Evolutionary conservation across 352 stramenopile species (phyloP).

Genomic region (Pilasporangium apinafurcum): DNA sequence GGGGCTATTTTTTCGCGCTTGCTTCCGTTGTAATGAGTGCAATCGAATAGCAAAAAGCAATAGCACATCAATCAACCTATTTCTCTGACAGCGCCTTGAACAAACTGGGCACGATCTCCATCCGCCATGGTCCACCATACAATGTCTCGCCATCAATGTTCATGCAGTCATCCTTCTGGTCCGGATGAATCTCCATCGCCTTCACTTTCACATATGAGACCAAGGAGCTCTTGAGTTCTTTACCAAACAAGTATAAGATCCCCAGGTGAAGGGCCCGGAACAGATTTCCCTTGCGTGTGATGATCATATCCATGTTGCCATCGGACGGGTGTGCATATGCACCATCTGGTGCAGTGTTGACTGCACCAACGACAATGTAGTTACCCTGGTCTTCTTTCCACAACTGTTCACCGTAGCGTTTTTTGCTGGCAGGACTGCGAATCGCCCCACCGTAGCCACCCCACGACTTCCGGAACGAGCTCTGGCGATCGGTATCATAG

Average conservation of each 20-base stretch:
- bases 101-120: constrained; percentile 80
- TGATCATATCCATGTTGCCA: constrained; percentile 70
- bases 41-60: no score
- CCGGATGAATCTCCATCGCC: constrained; percentile 57
- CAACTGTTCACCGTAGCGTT: constrained; percentile 46
- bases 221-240: constrained; percentile 60
- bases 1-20: no score
- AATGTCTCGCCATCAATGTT: constrained; percentile 84
- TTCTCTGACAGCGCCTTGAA: constrained; percentile 86
- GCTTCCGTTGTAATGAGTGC: no score
- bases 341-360: constrained; percentile 70
- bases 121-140: constrained; percentile 58
- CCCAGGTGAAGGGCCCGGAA: constrained; percentile 33
- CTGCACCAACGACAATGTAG: constrained; percentile 63
- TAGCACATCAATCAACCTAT: constrained; percentile 26
- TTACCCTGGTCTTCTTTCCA: constrained; percentile 60
- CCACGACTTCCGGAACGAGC: constrained; percentile 61
- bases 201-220: constrained; percentile 82
- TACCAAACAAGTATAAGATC: constrained; percentile 63
- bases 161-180: constrained; percentile 57
- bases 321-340: constrained; percentile 73
- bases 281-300: constrained; percentile 62
- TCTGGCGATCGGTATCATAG: constrained; percentile 51
- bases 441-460: constrained; percentile 42
- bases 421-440: constrained; percentile 50